These are phyloP conservation scores for Spencermartinsiella ligniputridi DNA, from an alignment of 1,139 yeast species.

Conservation along the genomic window DNA sequence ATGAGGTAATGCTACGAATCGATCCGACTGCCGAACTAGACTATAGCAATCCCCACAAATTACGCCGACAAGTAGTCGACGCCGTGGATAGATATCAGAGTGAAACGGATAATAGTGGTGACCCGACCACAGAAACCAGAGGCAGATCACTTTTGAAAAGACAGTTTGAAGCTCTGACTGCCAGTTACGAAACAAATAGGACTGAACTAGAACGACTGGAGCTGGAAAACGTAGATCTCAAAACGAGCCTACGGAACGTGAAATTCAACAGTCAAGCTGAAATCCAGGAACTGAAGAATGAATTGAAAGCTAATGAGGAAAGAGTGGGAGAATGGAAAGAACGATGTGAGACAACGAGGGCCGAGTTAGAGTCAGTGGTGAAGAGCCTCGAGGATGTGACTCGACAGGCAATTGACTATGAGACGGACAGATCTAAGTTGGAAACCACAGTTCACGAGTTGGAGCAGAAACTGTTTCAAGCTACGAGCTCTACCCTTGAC, in stretches of 20 bases:
- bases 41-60: not conserved
- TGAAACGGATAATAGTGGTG: not conserved
- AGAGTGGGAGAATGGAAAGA: conserved; percentile 30
- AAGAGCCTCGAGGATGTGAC: conserved; percentile 35
- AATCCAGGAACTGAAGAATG: conserved; percentile 25
- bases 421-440: conserved; percentile 30
- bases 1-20: not conserved
- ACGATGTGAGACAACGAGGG: conserved; percentile 29
- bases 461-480: conserved; percentile 22
- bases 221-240: conserved; percentile 34
- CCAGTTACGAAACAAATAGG: conserved; percentile 25
- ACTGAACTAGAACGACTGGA: conserved; percentile 31
- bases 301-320: conserved; percentile 25
- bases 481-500: conserved; percentile 19
- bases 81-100: not conserved
- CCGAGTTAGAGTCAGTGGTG: conserved; percentile 32
- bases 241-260: conserved; percentile 32
- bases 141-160: conserved; percentile 19
- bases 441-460: conserved; percentile 29
- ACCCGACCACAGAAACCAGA: conserved; percentile 14
- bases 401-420: conserved; percentile 35
- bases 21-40: not conserved
- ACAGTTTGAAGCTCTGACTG: conserved; percentile 21
- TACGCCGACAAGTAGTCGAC: not conserved
- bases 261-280: conserved; percentile 29